Evolutionary conservation across 495 filamentous ascomycete species (phyloP), one percentile per base, ranked within the genome.

Genomic region (Annulohypoxylon maeteangense): DNA sequence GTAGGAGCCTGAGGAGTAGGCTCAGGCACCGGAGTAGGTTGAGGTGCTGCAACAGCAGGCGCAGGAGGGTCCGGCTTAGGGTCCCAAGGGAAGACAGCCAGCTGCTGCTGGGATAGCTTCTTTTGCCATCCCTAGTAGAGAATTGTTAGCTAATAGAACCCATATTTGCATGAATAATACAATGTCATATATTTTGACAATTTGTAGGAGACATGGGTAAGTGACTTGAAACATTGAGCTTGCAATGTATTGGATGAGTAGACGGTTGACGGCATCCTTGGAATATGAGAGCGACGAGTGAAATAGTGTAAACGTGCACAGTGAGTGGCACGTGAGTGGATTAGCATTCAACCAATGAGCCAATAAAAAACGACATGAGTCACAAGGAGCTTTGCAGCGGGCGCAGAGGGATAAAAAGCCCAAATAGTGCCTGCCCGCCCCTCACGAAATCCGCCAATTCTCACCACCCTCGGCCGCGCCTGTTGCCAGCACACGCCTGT

Each of bases 41-140:
- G 75, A 10, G 47, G 51, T 65, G 66, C 48, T 38, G 51, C 59
- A 34, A 82, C 80, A 38, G 78, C 76, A 55, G 83, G 74, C 31
- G 79, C 74, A n/a, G 81, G 81, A 58, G 81, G 81, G 36, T 86
- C 86, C 51, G 81, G 85, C 81, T 85, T 86, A 69, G 95, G 95
- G 75, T 98, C 96, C 96, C 96, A 99, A 22, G 96, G 96, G 80
- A 98, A 98, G 40, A 88, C 83, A 57, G 94, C 96, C 67, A 97
- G 87, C 50, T 90, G 86, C 51, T 93, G 87, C 71, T 89, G 87
- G 0, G 95, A 90, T 20, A 98, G 88, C 81, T 94, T 97, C 62
- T 87, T 84, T 81, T 98, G 95, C 96, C 96, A 99, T 81, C 86
- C 91, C 95, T 99, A 75, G 67, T 36, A n/a, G 42, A 53, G 68